These are phyloP conservation scores for Clarireedia sp. DNA, from an alignment of 2,329 filamentous ascomycete genomes.

Conservation along the genomic window DNA sequence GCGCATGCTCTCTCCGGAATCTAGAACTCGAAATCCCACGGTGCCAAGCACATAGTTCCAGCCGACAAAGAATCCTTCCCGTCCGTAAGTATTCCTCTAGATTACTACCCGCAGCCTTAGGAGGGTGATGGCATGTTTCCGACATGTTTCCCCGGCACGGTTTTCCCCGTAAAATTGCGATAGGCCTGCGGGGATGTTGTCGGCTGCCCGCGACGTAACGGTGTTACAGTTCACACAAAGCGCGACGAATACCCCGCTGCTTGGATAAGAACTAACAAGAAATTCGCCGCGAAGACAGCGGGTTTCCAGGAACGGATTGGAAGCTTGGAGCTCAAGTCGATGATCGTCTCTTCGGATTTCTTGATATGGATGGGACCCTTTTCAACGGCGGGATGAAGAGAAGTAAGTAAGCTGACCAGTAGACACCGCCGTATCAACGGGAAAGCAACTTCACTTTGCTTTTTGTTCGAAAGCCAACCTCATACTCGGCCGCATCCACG, in stretches of 20 bases:
- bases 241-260: neutral
- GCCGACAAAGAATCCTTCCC: no score
- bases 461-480: no score
- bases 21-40: no score
- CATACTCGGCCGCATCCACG: no score
- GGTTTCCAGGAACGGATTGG: no score
- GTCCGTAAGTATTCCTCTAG: neutral
- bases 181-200: neutral
- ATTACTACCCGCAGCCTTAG: neutral
- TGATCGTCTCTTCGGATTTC: neutral
- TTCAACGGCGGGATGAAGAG: no score
- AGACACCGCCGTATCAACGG: no score
- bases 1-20: no score
- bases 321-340: neutral
- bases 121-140: neutral
- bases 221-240: neutral
- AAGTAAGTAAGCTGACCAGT: no score
- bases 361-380: no score
- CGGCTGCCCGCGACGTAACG: neutral
- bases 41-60: no score
- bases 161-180: neutral
- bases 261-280: neutral
- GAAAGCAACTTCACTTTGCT: no score
- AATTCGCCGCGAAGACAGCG: neutral
- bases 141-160: neutral